Base-by-base conservation (phyloP, 2,329 filamentous ascomycete genomes). In the Diplodia sapinea region DNA sequence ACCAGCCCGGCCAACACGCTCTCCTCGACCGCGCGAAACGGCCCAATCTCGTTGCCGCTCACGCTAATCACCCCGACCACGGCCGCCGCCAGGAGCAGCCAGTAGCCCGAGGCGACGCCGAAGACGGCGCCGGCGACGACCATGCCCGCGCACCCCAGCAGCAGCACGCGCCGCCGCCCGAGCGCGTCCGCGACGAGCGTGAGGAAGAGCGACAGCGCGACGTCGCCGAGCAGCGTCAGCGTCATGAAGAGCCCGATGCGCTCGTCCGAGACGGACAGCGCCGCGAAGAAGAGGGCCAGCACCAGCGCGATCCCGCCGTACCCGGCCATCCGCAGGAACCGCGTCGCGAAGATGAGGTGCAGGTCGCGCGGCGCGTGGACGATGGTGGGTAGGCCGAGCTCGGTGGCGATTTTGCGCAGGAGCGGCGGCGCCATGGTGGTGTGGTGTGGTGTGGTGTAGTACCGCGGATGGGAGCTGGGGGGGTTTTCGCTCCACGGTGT, bases 161-260 rank as follows among this genome's bases (percentile, higher is more conserved):
- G 68, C 11, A 80, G 69, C 4, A 72, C 78, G 7, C 69, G 72
- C 13, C 78, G 68, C 3, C 79, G 70, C 6, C 79, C 79, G 15
- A 79, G 68, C 1, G 66, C 63, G 66, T 80, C 79, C 6, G 79
- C 78, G 17, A 79, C 69, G 0, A 79, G 72, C 6, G 78, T 80
- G 0, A 80, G 76, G 7, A 78, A 64, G 8, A 80, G 71, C 47
- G 74, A 76, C 12, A 80, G 69, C 1, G 75, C 50, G 0, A 79
- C 77, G 68, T 80, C 79, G 2, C 79, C 79, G 1, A 79, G 71
- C 17, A 80, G 68, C 0, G 79, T 80, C 56, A 80, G 69, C 1
- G 79, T 80, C 77, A 80, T 79, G 70, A 80, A 80, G 3, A 79
- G 68, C 0, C 79, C 79, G 55, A 80, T 79, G 11, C 74, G 72